Conservation (phyloP, 2,329 filamentous ascomycete genomes). For the Colletotrichum camelliae region DNA sequence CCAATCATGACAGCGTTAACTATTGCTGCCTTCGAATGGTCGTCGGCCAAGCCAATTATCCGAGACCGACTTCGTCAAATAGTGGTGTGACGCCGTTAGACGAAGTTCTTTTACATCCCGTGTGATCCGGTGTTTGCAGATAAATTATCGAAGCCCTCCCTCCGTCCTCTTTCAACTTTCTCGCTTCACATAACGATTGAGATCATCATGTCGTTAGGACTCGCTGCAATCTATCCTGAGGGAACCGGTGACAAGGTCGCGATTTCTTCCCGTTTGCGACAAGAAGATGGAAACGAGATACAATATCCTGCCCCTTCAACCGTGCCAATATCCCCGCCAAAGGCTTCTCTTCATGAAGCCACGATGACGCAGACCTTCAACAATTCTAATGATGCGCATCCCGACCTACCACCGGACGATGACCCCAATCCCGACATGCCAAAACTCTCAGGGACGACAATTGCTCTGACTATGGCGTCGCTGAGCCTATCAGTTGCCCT, state of each 20-base stretch:
- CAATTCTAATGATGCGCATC: not conserved
- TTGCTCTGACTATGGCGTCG: constrained; percentile 41
- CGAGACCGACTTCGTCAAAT: not conserved
- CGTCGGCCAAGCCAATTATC: not conserved
- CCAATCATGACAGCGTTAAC: not conserved
- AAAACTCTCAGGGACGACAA: not conserved
- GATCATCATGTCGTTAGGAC: not conserved
- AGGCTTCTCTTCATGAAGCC: not conserved
- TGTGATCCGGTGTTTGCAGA: not conserved
- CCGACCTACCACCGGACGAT: not conserved
- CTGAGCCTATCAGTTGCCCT: constrained; percentile 39
- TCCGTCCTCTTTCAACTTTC: accelerated
- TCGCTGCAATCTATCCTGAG: not conserved
- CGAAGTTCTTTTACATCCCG: not conserved
- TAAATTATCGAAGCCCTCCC: accelerated
- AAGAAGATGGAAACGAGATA: not conserved
- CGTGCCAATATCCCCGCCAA: not conserved
- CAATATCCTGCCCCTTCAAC: not conserved
- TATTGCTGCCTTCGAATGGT: not conserved
- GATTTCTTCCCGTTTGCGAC: not conserved
- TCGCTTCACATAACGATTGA: not conserved
- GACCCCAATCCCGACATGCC: not conserved
- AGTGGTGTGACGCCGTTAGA: no score
- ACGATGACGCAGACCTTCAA: not conserved
- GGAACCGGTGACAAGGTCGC: not conserved